Conservation (phyloP, 768 basidiomycete genomes). For the Lyophyllum semitale region DNA sequence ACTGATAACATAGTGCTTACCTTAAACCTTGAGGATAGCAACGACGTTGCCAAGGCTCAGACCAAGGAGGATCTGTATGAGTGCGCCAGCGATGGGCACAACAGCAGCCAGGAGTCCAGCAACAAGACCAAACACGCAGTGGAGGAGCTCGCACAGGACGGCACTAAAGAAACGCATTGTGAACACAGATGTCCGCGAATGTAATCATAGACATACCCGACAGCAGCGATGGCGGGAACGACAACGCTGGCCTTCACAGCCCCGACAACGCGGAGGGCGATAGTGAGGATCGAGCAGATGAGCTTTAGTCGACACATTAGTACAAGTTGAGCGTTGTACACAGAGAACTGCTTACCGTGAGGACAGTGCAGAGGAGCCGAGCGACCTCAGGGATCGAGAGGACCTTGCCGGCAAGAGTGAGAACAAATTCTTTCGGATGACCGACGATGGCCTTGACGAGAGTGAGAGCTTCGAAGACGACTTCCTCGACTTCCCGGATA, state of each 20-base stretch:
- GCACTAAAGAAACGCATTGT: neutral
- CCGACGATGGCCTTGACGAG: slow-evolving; percentile 17
- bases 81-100: slow-evolving; percentile 8
- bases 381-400: slow-evolving; percentile 13
- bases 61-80: slow-evolving; percentile 13
- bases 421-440: slow-evolving; percentile 5
- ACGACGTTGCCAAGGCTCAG: slow-evolving; percentile 19
- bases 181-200: neutral
- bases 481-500: slow-evolving; percentile 12
- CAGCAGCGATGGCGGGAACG: slow-evolving; percentile 7
- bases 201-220: slow-evolving; percentile 11
- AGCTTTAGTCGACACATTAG: neutral
- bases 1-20: no score
- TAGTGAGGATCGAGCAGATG: slow-evolving; percentile 5
- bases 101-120: slow-evolving; percentile 19
- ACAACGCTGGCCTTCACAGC: neutral
- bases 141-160: slow-evolving; percentile 9
- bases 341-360: slow-evolving; percentile 8
- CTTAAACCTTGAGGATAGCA: slow-evolving; percentile 4
- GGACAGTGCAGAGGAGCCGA: slow-evolving; percentile 9
- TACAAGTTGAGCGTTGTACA: neutral
- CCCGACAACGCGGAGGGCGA: slow-evolving; percentile 8
- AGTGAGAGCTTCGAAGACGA: slow-evolving; percentile 7
- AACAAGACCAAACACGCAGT: slow-evolving; percentile 16
- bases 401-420: slow-evolving; percentile 13